Evolutionary conservation across 1,284 basidiomycete species (phyloP), one percentile per base, ranked within the genome.

Genomic region (Leccinum pachyderme): DNA sequence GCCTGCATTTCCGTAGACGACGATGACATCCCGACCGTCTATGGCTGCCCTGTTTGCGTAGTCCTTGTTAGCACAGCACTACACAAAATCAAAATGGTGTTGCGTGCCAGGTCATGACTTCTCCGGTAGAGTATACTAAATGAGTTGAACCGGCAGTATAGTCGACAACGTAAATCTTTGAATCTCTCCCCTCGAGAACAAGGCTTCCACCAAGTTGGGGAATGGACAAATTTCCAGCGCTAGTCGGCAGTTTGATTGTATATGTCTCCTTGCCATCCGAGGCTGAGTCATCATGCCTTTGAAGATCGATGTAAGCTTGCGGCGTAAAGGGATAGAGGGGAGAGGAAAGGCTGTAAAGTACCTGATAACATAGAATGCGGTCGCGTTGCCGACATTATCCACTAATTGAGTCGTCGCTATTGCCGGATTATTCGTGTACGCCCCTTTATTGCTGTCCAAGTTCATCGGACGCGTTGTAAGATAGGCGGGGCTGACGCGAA

Each of bases 81-180:
- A 18, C 31, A 18, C 3, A 43, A 37, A 41, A 39, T n/a, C 18
- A 18, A 18, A 18, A 32, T 43, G 55, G 29, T 27, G 4, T 22
- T 4, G 54, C 62, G 49, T 57, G 75, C 79, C 79, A 81, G 11
- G 79, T 78, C 59, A 80, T 65, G 31, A 83, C 75, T 59, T 81
- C 78, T 7, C 69, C 77, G 5, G 78, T 80, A 3, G 79, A 79
- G 54, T 81, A 83, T 0, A 81, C 58, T 37, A 83, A 49, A 31
- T 70, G 70, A 3, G 72, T 74, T 0, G 68, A 68, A n/a, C 80
- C 80, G 37, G 77, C 79, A 29, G 55, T 49, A 58, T 80, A 81
- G 57, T 80, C 77, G 2, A 77, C 76, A 13, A 81, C 74, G 53
- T 79, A 74, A 47, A 81, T 71, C 63, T 80, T 81, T 1, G 78